These are phyloP conservation scores for Pseudozyma hubeiensis DNA, from an alignment of 1,284 basidiomycete genomes.

Conservation along the genomic window DNA sequence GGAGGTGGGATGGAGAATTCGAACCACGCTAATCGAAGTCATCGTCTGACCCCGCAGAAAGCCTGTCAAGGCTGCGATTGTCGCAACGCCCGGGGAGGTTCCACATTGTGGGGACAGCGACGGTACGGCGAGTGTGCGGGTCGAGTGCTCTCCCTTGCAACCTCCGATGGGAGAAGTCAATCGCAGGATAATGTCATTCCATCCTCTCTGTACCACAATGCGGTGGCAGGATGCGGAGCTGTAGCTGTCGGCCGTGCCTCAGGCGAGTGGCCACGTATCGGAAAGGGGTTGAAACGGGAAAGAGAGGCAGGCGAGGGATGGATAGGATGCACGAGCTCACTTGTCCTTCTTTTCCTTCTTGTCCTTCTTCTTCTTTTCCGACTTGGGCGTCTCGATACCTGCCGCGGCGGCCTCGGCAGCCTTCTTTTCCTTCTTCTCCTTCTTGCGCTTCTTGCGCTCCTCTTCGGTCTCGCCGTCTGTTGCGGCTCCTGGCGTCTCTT, in stretches of 20 bases:
- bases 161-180: slow-evolving; percentile 4
- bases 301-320: not conserved
- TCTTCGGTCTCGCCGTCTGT: slow-evolving; percentile 63
- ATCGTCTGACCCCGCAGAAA: not conserved
- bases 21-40: not conserved
- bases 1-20: slow-evolving; percentile 13
- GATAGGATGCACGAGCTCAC: slow-evolving; percentile 7
- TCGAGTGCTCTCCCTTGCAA: slow-evolving; percentile 16
- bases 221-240: slow-evolving; percentile 39
- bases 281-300: not conserved
- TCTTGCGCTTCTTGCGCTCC: slow-evolving; percentile 67
- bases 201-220: slow-evolving; percentile 31
- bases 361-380: slow-evolving; percentile 62
- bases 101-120: slow-evolving; percentile 11
- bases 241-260: slow-evolving; percentile 5
- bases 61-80: slow-evolving; percentile 4
- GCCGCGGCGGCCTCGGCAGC: slow-evolving; percentile 55
- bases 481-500: slow-evolving; percentile 51
- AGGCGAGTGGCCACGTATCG: not conserved
- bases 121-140: not conserved
- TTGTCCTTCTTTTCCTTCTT: slow-evolving; percentile 63
- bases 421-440: slow-evolving; percentile 69
- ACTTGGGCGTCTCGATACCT: slow-evolving; percentile 49
- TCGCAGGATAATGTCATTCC: slow-evolving; percentile 14
- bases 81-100: not conserved